A percentile compares a stretch with the other conserved stretches of the same genome.
phyloP scores from a whole-genome alignment of 176 grass and related monocot genomes.

The Zoysia japonica region DNA sequence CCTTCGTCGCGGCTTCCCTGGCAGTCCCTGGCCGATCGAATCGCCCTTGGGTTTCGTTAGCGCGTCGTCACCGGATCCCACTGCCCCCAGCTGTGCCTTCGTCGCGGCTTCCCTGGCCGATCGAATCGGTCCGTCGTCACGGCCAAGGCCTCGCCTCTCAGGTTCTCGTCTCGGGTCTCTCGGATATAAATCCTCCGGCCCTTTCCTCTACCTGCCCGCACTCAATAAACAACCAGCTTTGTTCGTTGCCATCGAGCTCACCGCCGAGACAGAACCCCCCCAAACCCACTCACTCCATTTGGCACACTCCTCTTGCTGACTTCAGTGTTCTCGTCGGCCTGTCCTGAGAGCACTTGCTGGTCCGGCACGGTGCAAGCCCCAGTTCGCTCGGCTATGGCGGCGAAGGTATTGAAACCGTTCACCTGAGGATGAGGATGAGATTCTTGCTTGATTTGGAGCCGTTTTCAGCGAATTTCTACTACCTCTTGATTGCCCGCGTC shows the following conservation, averaged over 20 bases:
- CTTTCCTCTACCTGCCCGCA: background rate
- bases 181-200: slow-evolving; percentile 5
- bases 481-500: too few relatives aligned
- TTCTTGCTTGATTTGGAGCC: background rate
- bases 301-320: background rate
- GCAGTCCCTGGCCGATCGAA: too few relatives aligned
- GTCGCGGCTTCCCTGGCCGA: slow-evolving; percentile 23
- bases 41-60: background rate
- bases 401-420: background rate
- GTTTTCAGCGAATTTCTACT: background rate
- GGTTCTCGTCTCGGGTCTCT: too few relatives aligned
- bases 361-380: background rate
- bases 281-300: background rate
- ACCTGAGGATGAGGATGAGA: too few relatives aligned
- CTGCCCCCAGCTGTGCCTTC: slow-evolving; percentile 5
- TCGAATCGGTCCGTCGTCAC: background rate
- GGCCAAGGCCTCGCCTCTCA: too few relatives aligned
- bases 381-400: background rate
- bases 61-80: background rate
- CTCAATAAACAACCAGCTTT: background rate
- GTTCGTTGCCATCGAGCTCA: background rate
- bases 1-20: too few relatives aligned
- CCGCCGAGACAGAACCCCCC: slow-evolving; percentile 7
- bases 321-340: background rate
- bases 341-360: background rate